Conservation (phyloP, 1,284 basidiomycete species). For the Irpex sp. region DNA sequence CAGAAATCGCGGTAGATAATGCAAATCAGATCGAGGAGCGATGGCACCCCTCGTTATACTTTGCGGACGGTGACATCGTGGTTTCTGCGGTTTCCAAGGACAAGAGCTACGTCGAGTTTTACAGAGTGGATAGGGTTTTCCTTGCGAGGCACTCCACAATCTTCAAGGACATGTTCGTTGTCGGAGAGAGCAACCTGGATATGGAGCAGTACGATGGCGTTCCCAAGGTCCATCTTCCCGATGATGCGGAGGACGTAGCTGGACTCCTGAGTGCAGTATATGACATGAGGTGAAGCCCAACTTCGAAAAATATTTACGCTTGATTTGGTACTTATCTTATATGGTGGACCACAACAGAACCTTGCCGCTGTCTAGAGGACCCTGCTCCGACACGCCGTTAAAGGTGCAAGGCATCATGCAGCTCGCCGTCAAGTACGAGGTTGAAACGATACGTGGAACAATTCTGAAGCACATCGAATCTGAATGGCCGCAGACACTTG, state of each 20-base stretch:
- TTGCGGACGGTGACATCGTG: conserved; percentile 10
- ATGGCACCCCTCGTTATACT: conserved; percentile 6
- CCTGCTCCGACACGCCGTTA: background rate
- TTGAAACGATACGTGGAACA: background rate
- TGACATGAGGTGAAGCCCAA: background rate
- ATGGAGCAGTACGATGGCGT: conserved; percentile 4
- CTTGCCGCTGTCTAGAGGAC: background rate
- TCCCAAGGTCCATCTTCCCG: conserved; percentile 4
- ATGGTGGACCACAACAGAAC: background rate
- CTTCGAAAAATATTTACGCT: too few relatives aligned
- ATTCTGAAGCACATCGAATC: conserved; percentile 2
- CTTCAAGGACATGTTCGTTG: conserved; percentile 8
- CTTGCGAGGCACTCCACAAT: conserved; percentile 8
- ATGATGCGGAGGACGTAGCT: conserved; percentile 7
- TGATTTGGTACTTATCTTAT: too few relatives aligned
- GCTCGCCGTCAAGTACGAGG: background rate
- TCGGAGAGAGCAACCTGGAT: background rate
- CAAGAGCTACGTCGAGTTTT: background rate
- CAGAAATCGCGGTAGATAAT: background rate
- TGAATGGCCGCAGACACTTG: conserved; percentile 1
- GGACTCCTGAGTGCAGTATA: conserved; percentile 9
- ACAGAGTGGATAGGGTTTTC: conserved; percentile 12
- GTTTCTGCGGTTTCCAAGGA: background rate
- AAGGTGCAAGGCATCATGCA: background rate
- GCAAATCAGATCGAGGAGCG: background rate